Evolutionary conservation across 129 eudicot genomes (phyloP).

Genomic region (Artemisia tridentata): DNA sequence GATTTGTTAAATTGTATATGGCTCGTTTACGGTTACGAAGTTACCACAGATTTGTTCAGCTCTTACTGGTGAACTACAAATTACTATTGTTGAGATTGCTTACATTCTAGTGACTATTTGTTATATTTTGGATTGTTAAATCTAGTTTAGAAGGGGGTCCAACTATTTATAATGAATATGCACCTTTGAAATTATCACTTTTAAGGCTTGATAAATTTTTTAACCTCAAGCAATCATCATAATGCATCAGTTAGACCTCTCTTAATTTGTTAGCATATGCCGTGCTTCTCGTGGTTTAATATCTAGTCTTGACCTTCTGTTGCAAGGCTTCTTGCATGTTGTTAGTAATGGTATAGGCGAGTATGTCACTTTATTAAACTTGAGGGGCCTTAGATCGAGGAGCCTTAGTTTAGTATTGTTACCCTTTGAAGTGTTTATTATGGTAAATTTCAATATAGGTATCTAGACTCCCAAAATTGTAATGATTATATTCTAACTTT

Average conservation of each 20-base stretch:
- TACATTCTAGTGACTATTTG: background rate
- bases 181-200: constrained; percentile 6
- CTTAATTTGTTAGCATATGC: no score
- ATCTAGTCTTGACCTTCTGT: no score
- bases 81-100: background rate
- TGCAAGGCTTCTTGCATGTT: background rate
- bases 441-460: background rate
- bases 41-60: background rate
- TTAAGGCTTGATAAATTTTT: background rate
- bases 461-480: background rate
- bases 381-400: no score
- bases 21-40: background rate
- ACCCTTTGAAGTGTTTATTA: background rate
- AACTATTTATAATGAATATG: background rate
- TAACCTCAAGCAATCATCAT: background rate
- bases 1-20: background rate
- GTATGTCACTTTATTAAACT: no score
- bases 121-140: background rate
- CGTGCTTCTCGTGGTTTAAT: no score
- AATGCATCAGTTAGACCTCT: background rate
- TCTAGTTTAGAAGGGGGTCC: background rate
- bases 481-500: background rate
- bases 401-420: background rate
- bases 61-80: background rate
- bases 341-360: background rate